Conservation (phyloP, 129 eudicot species). For the Centaurea solstitialis region DNA sequence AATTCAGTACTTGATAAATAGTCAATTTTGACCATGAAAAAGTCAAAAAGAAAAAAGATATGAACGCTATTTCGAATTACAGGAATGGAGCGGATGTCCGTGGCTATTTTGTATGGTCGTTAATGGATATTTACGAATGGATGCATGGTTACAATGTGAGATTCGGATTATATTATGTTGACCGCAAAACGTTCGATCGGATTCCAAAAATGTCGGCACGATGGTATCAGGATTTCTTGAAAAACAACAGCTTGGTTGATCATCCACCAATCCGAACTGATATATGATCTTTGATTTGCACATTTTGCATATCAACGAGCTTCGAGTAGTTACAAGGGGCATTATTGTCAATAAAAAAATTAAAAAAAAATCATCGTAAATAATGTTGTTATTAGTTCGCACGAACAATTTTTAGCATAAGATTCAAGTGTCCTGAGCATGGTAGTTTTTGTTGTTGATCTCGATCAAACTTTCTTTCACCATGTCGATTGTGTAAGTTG, state of each 20-base stretch:
- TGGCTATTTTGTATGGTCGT: slow-evolving; percentile 79
- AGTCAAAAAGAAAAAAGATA: slow-evolving; percentile 4
- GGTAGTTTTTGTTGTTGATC: too few relatives aligned
- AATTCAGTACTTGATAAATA: slow-evolving; percentile 6
- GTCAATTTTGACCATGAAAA: slow-evolving; percentile 19
- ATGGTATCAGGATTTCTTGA: slow-evolving; percentile 71
- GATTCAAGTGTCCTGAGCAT: too few relatives aligned
- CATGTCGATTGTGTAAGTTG: too few relatives aligned
- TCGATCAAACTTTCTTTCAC: too few relatives aligned
- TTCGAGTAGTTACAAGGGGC: too few relatives aligned
- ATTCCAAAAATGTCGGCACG: slow-evolving; percentile 66
- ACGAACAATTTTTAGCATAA: too few relatives aligned
- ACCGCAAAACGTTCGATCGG: slow-evolving; percentile 53
- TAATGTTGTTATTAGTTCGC: too few relatives aligned
- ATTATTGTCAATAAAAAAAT: too few relatives aligned
- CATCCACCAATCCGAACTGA: slow-evolving; percentile 4
- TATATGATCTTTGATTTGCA: slow-evolving; percentile 6
- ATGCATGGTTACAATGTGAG: slow-evolving; percentile 41
- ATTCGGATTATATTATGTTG: slow-evolving; percentile 69
- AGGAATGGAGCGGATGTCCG: slow-evolving; percentile 89
- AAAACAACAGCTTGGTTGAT: slow-evolving; percentile 32
- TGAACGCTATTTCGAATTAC: slow-evolving; percentile 1
- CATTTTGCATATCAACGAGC: background rate
- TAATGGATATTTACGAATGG: slow-evolving; percentile 85
- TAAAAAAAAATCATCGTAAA: too few relatives aligned